A percentile compares a stretch with the other conserved stretches of the same genome.
phyloP scores from a whole-genome alignment of 805 yeast genomes.

The Schwanniomyces polymorphus region DNA sequence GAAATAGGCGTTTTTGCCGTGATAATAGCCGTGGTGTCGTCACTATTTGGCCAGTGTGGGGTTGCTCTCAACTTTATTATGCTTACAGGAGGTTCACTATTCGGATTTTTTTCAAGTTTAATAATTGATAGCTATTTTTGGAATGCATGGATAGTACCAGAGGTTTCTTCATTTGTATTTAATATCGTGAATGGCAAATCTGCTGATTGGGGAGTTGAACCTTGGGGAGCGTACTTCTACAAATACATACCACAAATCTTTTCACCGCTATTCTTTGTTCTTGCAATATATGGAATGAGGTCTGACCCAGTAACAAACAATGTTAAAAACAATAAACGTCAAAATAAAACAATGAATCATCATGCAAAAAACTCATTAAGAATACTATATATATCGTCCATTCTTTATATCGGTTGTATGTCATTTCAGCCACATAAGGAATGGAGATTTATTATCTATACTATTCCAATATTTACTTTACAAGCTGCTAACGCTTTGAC shows the following conservation, averaged over 20 bases:
- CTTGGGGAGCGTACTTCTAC: slow-evolving; percentile 65
- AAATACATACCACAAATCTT: slow-evolving; percentile 41
- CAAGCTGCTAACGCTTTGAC: slow-evolving; percentile 64
- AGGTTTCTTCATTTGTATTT: slow-evolving; percentile 66
- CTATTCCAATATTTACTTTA: slow-evolving; percentile 66
- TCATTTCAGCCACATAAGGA: slow-evolving; percentile 91
- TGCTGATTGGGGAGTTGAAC: slow-evolving; percentile 82
- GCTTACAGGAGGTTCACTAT: slow-evolving; percentile 48
- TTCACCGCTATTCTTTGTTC: slow-evolving; percentile 43
- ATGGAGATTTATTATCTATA: slow-evolving; percentile 85
- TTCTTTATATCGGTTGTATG: slow-evolving; percentile 58
- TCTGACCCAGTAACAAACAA: slow-evolving; percentile 36
- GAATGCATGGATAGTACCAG: slow-evolving; percentile 66
- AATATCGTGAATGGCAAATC: slow-evolving; percentile 79
- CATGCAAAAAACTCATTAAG: slow-evolving; percentile 38
- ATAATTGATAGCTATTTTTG: slow-evolving; percentile 77
- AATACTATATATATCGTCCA: slow-evolving; percentile 49
- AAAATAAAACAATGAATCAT: slow-evolving; percentile 18
- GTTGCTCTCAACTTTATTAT: slow-evolving; percentile 35
- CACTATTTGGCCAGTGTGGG: slow-evolving; percentile 48
- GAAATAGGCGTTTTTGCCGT: slow-evolving; percentile 62
- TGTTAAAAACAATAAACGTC: slow-evolving; percentile 8
- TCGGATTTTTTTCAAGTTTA: slow-evolving; percentile 51
- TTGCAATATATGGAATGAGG: slow-evolving; percentile 37
- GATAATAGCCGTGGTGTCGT: slow-evolving; percentile 48